A percentile compares a stretch with the other conserved stretches of the same genome.
phyloP scores from a whole-genome alignment of 257 asterid species.

The Capsicum pubescens region DNA sequence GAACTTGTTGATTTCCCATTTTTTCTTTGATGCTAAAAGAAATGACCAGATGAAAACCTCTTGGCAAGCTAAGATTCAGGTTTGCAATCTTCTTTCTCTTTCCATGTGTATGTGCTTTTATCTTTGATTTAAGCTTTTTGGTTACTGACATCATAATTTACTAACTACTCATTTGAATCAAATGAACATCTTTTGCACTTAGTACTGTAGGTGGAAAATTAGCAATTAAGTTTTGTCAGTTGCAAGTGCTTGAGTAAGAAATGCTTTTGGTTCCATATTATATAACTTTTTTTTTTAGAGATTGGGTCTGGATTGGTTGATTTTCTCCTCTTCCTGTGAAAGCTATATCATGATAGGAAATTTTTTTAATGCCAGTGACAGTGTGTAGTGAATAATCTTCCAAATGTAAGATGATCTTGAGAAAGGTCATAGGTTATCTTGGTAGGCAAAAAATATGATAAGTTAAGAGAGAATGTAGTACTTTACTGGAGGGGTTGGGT shows the following conservation, averaged over 20 bases:
- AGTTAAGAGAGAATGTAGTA: too few species aligned
- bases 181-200: slow-evolving; percentile 13
- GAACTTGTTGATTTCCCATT: slow-evolving; percentile 72
- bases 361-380: neutral
- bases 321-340: neutral
- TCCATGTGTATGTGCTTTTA: neutral
- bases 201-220: neutral
- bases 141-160: slow-evolving; percentile 1
- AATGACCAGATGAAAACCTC: slow-evolving; percentile 56
- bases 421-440: too few species aligned
- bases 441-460: too few species aligned
- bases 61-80: slow-evolving; percentile 76
- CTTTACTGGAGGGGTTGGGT: too few species aligned
- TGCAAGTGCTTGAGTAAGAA: slow-evolving; percentile 21
- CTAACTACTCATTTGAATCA: neutral
- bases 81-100: slow-evolving; percentile 43
- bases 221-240: slow-evolving; percentile 3
- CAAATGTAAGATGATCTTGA: too few species aligned
- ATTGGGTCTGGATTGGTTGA: slow-evolving; percentile 10
- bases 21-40: slow-evolving; percentile 88
- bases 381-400: too few species aligned
- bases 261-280: slow-evolving; percentile 6
- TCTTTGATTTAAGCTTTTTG: slow-evolving; percentile 14
- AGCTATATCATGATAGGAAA: neutral
- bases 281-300: neutral